phyloP scores from a whole-genome alignment of 176 grass and related monocot species.

The Dactylis glomerata region DNA sequence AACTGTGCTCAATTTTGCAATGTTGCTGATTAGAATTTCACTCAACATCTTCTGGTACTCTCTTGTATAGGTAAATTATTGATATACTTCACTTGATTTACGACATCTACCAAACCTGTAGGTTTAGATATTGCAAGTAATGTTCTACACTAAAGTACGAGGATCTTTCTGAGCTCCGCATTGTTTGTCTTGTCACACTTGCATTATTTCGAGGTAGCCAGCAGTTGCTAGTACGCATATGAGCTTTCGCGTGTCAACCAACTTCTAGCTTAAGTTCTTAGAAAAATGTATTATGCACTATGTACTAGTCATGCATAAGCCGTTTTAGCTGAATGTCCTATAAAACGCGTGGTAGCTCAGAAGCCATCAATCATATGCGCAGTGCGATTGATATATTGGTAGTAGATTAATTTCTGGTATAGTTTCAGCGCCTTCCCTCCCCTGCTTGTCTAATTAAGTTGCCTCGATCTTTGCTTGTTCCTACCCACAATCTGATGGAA shows the following conservation, averaged over 20 bases:
- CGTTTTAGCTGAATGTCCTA: neutral
- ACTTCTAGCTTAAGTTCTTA: neutral
- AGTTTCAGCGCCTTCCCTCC: neutral
- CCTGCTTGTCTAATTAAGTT: neutral
- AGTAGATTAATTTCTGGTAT: neutral
- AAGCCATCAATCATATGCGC: neutral
- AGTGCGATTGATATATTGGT: neutral
- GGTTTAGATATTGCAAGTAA: neutral
- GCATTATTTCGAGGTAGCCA: neutral
- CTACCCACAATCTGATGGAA: conserved; percentile 2
- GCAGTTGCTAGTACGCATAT: neutral
- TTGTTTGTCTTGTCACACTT: neutral
- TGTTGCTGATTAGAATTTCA: neutral
- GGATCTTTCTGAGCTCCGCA: neutral
- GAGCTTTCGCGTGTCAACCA: neutral
- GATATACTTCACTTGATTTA: neutral
- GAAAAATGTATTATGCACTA: neutral
- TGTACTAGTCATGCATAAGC: neutral
- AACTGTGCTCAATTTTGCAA: neutral
- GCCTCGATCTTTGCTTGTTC: neutral
- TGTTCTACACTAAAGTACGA: neutral
- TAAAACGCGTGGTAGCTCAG: neutral
- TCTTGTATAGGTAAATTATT: neutral
- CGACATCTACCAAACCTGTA: neutral
- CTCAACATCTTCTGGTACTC: neutral